Percentiles rank a stretch among this genome's conserved stretches.
Evolutionary conservation across 1,139 yeast genomes (phyloP).

Genomic region (Lodderomyces parapsilosis): DNA sequence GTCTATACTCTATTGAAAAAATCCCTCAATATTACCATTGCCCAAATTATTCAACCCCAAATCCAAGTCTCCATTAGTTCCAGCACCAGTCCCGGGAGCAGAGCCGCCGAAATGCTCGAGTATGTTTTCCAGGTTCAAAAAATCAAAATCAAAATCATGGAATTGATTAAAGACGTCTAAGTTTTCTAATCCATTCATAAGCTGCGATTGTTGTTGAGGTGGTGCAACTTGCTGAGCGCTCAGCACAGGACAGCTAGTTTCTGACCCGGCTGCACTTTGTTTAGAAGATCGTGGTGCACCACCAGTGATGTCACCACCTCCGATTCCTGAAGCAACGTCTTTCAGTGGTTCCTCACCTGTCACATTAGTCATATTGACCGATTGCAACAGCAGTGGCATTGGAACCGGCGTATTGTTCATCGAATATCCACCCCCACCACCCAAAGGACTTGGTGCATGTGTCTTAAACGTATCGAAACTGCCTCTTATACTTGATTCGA

Average conservation of each 20-base stretch:
- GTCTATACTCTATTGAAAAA: conserved; percentile 7
- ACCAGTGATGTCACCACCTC: neutral
- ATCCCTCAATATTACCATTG: conserved; percentile 6
- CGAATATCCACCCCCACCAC: neutral
- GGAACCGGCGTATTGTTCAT: conserved; percentile 4
- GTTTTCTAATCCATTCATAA: conserved; percentile 1
- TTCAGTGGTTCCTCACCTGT: neutral
- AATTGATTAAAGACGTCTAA: conserved; percentile 15
- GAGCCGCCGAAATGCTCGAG: conserved; percentile 15
- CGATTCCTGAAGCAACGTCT: neutral
- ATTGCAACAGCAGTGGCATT: conserved; percentile 3
- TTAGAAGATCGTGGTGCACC: conserved; percentile 5
- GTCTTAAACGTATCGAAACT: conserved; percentile 6
- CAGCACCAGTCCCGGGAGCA: neutral
- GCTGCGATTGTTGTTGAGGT: neutral
- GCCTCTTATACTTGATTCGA: conserved; percentile 30
- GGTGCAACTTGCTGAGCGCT: conserved; percentile 1
- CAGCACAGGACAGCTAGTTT: neutral
- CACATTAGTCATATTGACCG: neutral
- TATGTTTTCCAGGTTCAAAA: conserved; percentile 29
- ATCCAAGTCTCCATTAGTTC: neutral
- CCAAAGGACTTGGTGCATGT: conserved; percentile 11
- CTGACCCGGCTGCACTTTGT: neutral
- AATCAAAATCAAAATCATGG: conserved; percentile 30
- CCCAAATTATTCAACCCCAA: conserved; percentile 3